Percentiles rank a stretch among this genome's conserved stretches.
Conservation (phyloP, 2,329 filamentous ascomycete species). For the Colletotrichum lini region DNA sequence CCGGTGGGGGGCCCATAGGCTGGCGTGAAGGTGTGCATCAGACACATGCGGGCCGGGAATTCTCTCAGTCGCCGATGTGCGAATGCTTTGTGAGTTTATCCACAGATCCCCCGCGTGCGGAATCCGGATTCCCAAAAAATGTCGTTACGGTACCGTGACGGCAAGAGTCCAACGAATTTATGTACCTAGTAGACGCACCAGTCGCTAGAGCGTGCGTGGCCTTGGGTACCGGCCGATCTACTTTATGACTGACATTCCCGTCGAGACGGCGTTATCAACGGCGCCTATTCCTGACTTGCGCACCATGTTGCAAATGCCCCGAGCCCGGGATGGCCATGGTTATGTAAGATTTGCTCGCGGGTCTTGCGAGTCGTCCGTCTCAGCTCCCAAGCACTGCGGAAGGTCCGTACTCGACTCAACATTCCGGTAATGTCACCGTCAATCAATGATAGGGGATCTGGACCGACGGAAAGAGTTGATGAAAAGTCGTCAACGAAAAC, state of each 20-base stretch:
- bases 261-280: constrained; percentile 13
- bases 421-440: too few species aligned
- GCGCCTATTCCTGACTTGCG: constrained; percentile 8
- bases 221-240: background rate
- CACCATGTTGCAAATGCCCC: background rate
- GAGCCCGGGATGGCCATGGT: background rate
- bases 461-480: too few species aligned
- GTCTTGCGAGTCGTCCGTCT: background rate
- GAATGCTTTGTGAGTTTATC: background rate
- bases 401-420: background rate
- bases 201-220: background rate
- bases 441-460: too few species aligned
- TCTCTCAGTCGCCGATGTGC: background rate
- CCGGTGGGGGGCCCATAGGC: background rate
- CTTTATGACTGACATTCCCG: constrained; percentile 15
- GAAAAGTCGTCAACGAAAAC: too few species aligned
- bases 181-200: background rate
- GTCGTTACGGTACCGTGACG: background rate
- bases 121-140: background rate
- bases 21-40: background rate
- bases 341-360: background rate
- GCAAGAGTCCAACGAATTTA: background rate
- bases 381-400: background rate
- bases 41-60: too few species aligned
- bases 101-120: background rate